These are phyloP conservation scores for Diplodia sapinea DNA, from an alignment of 2,329 filamentous ascomycete genomes.

Conservation along the genomic window DNA sequence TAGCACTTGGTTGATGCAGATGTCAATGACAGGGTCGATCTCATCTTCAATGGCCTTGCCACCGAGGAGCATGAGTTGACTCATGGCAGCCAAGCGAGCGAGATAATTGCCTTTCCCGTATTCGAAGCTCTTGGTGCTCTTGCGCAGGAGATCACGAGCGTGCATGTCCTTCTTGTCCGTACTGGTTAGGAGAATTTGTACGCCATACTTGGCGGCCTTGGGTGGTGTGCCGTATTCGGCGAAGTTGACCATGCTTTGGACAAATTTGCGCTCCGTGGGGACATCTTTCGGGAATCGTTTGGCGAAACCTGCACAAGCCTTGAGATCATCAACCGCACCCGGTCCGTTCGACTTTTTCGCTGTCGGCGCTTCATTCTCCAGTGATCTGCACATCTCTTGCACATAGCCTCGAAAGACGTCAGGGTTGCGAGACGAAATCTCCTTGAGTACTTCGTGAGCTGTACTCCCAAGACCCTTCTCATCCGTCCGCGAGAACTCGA, in stretches of 20 bases:
- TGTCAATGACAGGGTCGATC: constrained; percentile 77
- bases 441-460: constrained; percentile 87
- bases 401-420: constrained; percentile 93
- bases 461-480: constrained; percentile 76
- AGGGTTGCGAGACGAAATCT: constrained; percentile 88
- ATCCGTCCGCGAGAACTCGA: constrained; percentile 84
- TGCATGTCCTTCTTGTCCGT: constrained; percentile 81
- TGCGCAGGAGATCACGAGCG: constrained; percentile 80
- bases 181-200: constrained; percentile 84
- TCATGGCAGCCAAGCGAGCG: constrained; percentile 71
- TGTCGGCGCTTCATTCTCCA: constrained; percentile 80
- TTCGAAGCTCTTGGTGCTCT: constrained; percentile 73
- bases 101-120: constrained; percentile 78
- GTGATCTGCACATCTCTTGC: constrained; percentile 84
- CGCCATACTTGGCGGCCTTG: constrained; percentile 88
- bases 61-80: constrained; percentile 76
- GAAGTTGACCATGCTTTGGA: constrained; percentile 80
- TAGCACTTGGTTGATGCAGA: constrained; percentile 76
- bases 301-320: constrained; percentile 91
- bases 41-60: constrained; percentile 71
- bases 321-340: constrained; percentile 84
- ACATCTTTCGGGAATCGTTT: constrained; percentile 85
- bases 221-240: constrained; percentile 81
- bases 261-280: constrained; percentile 78
- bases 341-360: constrained; percentile 70